phyloP scores from a whole-genome alignment of 345 rosid species.

The Moringa oleifera region DNA sequence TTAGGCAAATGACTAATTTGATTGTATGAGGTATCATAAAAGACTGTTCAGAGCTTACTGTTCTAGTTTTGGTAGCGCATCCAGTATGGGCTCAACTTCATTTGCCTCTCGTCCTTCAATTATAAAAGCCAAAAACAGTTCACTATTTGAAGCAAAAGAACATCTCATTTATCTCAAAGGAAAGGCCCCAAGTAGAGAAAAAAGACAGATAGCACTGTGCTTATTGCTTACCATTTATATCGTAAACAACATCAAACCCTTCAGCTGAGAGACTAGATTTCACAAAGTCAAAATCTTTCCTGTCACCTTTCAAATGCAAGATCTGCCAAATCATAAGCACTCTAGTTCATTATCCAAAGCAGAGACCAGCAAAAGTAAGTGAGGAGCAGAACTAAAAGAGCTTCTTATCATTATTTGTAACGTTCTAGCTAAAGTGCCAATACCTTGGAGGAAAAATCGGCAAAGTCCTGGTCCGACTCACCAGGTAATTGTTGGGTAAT shows the following conservation, averaged over 20 bases:
- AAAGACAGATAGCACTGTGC: background rate
- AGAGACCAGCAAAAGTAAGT: too few relatives aligned
- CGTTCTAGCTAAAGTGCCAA: background rate
- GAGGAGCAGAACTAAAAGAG: background rate
- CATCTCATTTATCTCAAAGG: too few relatives aligned
- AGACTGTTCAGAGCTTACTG: constrained; percentile 47
- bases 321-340: constrained; percentile 41
- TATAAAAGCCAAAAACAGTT: constrained; percentile 12
- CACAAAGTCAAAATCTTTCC: constrained; percentile 90
- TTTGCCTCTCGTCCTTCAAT: constrained; percentile 75
- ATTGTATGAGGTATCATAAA: background rate
- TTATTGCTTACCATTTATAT: constrained; percentile 66
- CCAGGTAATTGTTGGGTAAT: constrained; percentile 81
- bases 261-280: constrained; percentile 91
- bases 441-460: constrained; percentile 91
- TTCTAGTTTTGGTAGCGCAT: constrained; percentile 85
- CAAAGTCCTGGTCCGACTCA: constrained; percentile 79
- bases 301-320: constrained; percentile 94
- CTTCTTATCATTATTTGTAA: background rate
- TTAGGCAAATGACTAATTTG: too few relatives aligned
- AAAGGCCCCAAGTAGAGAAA: background rate
- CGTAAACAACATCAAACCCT: constrained; percentile 92
- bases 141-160: background rate
- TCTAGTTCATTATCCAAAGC: background rate
- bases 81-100: constrained; percentile 89